Evolutionary conservation across 2,329 filamentous ascomycete genomes (phyloP), one percentile per base, ranked within the genome.

Genomic region (Beauveria medogensis): DNA sequence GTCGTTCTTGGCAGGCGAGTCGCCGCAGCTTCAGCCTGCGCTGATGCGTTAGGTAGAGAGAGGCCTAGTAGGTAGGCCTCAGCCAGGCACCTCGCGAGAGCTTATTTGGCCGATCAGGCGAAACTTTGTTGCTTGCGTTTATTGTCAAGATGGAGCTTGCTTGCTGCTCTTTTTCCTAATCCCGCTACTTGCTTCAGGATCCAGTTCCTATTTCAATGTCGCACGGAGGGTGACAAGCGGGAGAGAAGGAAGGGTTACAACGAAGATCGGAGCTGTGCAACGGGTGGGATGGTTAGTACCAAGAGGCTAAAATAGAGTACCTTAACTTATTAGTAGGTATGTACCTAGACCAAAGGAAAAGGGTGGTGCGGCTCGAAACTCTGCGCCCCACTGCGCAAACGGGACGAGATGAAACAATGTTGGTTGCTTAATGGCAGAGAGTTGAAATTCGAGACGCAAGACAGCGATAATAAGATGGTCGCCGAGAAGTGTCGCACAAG

Each of bases 1-100:
- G 12, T 59, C 26, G n/a, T 20, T 53, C 57, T 59, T 47, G 37
- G 48, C 57, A 16, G 57, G 43, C 37, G 56, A 52, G 47, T 52
- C n/a, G 47, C 40, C 57, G 53, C 57, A 44, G 48, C 26, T 24
- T 40, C 40, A 59, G 48, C 24, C 55, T 26, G 28, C 26, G 41
- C 16, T 24, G 20, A 37, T 37, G 14, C 34, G 5, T 37, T 5
- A 34, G 30, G 30, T 34, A 16, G 34, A n/a, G n/a, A n/a, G n/a
- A n/a, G n/a, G n/a, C n/a, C n/a, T n/a, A 14, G 28, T 3, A 30
- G 28, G 28, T 9, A 30, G 47, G 46, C 34, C 34, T 34, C 16
- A 24, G n/a, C 30, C 34, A 40, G 34, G 34, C 47, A 30, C 24
- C 24, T n/a, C 26, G 22, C 22, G 22, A 22, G 47, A n/a, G 16